Conservation (phyloP, 768 basidiomycete genomes). For the Termitomyces sp. region DNA sequence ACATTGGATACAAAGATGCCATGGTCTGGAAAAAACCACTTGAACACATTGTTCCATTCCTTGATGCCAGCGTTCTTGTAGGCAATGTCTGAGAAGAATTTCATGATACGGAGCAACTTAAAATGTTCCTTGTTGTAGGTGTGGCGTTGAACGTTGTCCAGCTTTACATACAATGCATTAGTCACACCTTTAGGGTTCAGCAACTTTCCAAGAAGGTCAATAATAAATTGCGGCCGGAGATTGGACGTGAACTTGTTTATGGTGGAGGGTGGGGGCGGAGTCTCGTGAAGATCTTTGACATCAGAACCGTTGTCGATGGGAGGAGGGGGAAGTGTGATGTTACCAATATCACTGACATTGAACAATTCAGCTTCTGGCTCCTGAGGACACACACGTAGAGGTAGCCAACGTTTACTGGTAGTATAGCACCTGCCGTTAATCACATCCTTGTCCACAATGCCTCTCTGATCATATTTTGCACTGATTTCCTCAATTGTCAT, state of each 20-base stretch:
- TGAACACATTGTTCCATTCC: background rate
- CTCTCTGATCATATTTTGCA: background rate
- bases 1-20: background rate
- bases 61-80: background rate
- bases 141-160: background rate
- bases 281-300: background rate
- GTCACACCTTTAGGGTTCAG: slow-evolving; percentile 3
- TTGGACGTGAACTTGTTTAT: background rate
- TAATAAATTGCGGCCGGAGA: slow-evolving; percentile 1
- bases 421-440: background rate
- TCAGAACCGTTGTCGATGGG: background rate
- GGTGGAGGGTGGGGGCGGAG: background rate
- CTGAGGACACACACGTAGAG: background rate
- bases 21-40: background rate
- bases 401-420: background rate
- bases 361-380: background rate
- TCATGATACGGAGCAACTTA: background rate
- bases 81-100: background rate
- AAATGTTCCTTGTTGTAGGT: background rate
- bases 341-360: background rate
- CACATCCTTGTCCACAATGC: background rate
- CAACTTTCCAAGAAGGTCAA: slow-evolving; percentile 3
- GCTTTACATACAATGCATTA: slow-evolving; percentile 7
- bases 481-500: background rate
- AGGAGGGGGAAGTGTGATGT: background rate